These are phyloP conservation scores for Kodamaea suecica DNA, from an alignment of 1,139 yeast genomes.

Conservation along the genomic window DNA sequence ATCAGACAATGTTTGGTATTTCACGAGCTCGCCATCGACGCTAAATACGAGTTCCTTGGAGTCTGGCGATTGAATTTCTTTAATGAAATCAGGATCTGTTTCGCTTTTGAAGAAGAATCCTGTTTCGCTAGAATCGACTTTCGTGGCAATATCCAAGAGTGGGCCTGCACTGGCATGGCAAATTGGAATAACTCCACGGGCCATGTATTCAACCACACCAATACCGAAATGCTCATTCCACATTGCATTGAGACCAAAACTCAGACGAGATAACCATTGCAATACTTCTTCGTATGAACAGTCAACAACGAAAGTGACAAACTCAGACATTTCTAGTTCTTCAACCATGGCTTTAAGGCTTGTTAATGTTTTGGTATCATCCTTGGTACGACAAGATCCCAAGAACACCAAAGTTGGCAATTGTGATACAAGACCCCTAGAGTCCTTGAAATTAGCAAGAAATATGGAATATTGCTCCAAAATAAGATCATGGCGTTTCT, in stretches of 20 bases:
- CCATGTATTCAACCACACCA: slow-evolving; percentile 90
- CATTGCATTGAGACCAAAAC: slow-evolving; percentile 91
- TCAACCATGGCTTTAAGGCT: slow-evolving; percentile 45
- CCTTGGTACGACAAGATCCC: slow-evolving; percentile 77
- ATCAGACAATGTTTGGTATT: slow-evolving; percentile 40
- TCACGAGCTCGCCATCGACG: slow-evolving; percentile 8
- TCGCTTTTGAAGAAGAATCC: slow-evolving; percentile 70
- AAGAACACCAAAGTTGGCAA: slow-evolving; percentile 62
- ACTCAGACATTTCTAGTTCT: slow-evolving; percentile 43
- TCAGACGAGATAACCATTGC: slow-evolving; percentile 52
- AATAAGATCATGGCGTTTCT: slow-evolving; percentile 80
- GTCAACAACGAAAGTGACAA: slow-evolving; percentile 69
- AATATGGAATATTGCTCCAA: slow-evolving; percentile 61
- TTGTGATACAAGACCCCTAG: slow-evolving; percentile 17
- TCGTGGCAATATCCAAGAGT: slow-evolving; percentile 68
- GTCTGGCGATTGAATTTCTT: slow-evolving; percentile 11
- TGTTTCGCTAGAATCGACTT: slow-evolving; percentile 26
- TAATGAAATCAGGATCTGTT: slow-evolving; percentile 63
- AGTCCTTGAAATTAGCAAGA: slow-evolving; percentile 22
- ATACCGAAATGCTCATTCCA: slow-evolving; percentile 99
- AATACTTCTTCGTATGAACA: slow-evolving; percentile 67
- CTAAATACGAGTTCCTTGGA: slow-evolving; percentile 9
- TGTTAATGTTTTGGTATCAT: slow-evolving; percentile 61
- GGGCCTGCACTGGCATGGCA: slow-evolving; percentile 98
- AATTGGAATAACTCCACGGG: slow-evolving; percentile 82